A percentile compares a stretch with the other conserved stretches of the same genome.
Evolutionary conservation across 306 rosid species (phyloP).

Genomic region (Mucuna pruriens): DNA sequence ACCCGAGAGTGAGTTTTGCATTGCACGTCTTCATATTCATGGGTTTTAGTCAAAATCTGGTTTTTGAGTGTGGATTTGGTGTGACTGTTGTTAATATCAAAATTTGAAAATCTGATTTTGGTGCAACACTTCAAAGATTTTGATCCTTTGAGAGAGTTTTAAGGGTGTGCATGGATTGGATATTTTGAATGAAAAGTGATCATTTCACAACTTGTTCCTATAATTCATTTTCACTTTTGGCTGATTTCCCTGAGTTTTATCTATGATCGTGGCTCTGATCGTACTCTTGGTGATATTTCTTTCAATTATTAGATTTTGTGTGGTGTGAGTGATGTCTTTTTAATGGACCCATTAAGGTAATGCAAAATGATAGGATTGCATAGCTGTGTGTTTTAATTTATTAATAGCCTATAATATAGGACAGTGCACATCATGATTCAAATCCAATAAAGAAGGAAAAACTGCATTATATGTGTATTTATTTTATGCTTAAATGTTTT

Average conservation of each 20-base stretch:
- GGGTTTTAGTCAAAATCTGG: constrained; percentile 19
- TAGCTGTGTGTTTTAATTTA: background rate
- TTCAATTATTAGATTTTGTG: background rate
- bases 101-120: background rate
- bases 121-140: background rate
- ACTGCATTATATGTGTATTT: background rate
- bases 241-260: background rate
- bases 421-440: background rate
- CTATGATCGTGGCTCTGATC: background rate
- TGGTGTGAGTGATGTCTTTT: background rate
- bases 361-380: no score
- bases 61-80: background rate
- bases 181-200: background rate
- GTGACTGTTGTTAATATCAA: background rate
- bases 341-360: no score
- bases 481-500: background rate
- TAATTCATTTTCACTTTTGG: background rate
- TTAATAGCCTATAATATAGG: background rate
- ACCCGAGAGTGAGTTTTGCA: constrained; percentile 39
- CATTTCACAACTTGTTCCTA: background rate
- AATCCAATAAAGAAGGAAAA: background rate
- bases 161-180: background rate
- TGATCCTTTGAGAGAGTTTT: background rate
- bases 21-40: background rate
- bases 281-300: background rate